These are phyloP conservation scores for Amphirosellinia nigrospora DNA, from an alignment of 495 filamentous ascomycete genomes.

Conservation along the genomic window DNA sequence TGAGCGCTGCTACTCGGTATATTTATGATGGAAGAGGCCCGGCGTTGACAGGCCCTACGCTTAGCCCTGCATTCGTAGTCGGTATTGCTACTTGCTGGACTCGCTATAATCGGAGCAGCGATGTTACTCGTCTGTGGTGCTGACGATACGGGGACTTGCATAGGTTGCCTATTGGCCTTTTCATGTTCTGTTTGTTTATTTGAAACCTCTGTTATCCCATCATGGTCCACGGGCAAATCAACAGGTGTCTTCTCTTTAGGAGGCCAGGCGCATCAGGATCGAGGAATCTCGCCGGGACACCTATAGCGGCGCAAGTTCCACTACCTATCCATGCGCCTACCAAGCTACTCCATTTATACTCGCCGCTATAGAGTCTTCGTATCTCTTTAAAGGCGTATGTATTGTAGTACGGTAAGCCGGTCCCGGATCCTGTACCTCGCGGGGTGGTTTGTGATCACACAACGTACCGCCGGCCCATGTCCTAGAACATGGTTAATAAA, in stretches of 20 bases:
- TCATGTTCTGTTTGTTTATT: slow-evolving; percentile 13
- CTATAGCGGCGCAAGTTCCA: slow-evolving; percentile 62
- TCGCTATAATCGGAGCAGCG: background rate
- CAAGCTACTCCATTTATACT: slow-evolving; percentile 77
- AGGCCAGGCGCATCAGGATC: slow-evolving; percentile 45
- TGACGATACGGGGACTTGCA: background rate
- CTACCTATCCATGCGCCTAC: slow-evolving; percentile 77
- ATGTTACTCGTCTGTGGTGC: background rate
- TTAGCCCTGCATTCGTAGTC: background rate
- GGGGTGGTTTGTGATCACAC: slow-evolving; percentile 79
- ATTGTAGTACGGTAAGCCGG: slow-evolving; percentile 77
- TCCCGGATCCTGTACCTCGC: slow-evolving; percentile 82
- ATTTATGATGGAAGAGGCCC: background rate
- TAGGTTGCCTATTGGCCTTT: background rate
- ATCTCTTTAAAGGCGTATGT: slow-evolving; percentile 77
- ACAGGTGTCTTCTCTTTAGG: slow-evolving; percentile 19
- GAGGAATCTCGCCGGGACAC: slow-evolving; percentile 73
- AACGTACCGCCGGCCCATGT: slow-evolving; percentile 59
- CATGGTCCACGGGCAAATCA: slow-evolving; percentile 23
- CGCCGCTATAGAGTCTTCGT: slow-evolving; percentile 65
- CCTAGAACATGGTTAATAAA: slow-evolving; percentile 43
- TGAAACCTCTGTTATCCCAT: slow-evolving; percentile 13
- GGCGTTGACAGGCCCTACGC: background rate
- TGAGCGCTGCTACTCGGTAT: background rate
- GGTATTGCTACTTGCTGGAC: background rate